Conservation (phyloP, 495 filamentous ascomycete species). For the Massariosphaeria phaeospora region DNA sequence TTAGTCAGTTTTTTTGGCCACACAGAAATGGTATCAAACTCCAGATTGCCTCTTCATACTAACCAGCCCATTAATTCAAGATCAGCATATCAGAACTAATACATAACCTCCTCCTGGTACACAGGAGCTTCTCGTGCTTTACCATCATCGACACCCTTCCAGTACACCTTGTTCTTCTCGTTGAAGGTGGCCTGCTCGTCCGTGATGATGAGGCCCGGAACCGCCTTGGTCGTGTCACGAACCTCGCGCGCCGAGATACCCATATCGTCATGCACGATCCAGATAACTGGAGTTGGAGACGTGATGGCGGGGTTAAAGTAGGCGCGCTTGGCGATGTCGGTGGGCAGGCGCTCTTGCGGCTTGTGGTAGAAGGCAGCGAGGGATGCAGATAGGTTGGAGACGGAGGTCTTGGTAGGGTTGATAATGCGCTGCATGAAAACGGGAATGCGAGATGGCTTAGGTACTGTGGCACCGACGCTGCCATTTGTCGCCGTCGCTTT, state of each 20-base stretch:
- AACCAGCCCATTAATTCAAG: neutral
- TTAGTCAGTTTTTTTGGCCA: no score
- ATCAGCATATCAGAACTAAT: conserved; percentile 22
- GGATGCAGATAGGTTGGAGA: conserved; percentile 63
- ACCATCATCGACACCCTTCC: conserved; percentile 39
- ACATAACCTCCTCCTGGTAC: conserved; percentile 39
- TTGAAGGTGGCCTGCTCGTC: conserved; percentile 63
- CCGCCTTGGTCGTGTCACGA: conserved; percentile 49
- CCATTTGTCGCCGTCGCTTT: conserved; percentile 3
- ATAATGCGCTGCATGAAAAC: conserved; percentile 18
- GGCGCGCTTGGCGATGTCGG: conserved; percentile 52
- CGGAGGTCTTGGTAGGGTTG: conserved; percentile 26
- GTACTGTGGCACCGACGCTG: conserved; percentile 7
- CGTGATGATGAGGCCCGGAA: conserved; percentile 46
- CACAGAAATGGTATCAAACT: conserved; percentile 14
- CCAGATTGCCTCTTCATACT: neutral
- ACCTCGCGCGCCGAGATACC: conserved; percentile 61
- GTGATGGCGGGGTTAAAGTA: conserved; percentile 67
- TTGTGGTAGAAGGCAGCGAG: conserved; percentile 53
- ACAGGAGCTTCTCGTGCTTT: conserved; percentile 34
- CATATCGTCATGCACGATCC: conserved; percentile 65
- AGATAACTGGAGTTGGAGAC: conserved; percentile 54
- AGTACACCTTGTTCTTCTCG: conserved; percentile 56
- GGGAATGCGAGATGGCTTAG: conserved; percentile 15
- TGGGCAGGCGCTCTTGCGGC: conserved; percentile 45